A percentile compares a stretch with the other conserved stretches of the same genome.
Evolutionary conservation across 148 eudicot species (phyloP).

Genomic region (Nepenthes gracilis): DNA sequence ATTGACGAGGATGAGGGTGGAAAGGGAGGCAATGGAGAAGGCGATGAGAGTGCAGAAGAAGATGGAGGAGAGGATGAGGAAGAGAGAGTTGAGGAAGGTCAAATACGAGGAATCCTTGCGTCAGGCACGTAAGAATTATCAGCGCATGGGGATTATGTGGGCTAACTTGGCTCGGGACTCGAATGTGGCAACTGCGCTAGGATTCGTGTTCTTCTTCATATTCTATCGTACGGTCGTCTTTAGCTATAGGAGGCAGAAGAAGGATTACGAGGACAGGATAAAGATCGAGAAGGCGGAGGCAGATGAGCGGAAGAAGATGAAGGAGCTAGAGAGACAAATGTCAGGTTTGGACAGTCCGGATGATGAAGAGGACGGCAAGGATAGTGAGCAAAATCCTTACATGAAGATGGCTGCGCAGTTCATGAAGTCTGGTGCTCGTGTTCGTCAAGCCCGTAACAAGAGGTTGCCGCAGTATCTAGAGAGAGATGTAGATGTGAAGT

Average conservation of each 20-base stretch:
- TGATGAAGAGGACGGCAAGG: constrained; percentile 48
- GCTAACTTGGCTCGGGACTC: constrained; percentile 41
- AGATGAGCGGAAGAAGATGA: constrained; percentile 79
- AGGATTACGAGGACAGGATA: constrained; percentile 89
- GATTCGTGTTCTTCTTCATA: constrained; percentile 54
- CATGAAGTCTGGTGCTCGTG: constrained; percentile 94
- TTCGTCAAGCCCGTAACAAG: constrained; percentile 41
- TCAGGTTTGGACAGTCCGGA: constrained; percentile 42
- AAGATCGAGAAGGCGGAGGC: constrained; percentile 94
- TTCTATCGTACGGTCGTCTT: constrained; percentile 67
- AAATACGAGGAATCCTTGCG: constrained; percentile 39
- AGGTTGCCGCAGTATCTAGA: constrained; percentile 73
- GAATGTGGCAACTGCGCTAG: constrained; percentile 50
- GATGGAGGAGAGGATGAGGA: constrained; percentile 49
- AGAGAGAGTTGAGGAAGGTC: constrained; percentile 30
- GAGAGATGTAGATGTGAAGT: constrained; percentile 80
- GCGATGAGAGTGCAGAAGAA: constrained; percentile 41
- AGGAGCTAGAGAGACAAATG: constrained; percentile 63
- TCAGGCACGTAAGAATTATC: constrained; percentile 26
- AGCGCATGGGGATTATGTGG: constrained; percentile 45
- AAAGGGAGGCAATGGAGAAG: constrained; percentile 56
- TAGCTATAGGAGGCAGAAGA: constrained; percentile 59
- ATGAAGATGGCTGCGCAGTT: constrained; percentile 80
- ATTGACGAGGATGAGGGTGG: constrained; percentile 32
- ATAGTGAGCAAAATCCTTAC: constrained; percentile 45